Conservation (phyloP, 1,284 basidiomycete species). For the Ceratobasidium sp. region DNA sequence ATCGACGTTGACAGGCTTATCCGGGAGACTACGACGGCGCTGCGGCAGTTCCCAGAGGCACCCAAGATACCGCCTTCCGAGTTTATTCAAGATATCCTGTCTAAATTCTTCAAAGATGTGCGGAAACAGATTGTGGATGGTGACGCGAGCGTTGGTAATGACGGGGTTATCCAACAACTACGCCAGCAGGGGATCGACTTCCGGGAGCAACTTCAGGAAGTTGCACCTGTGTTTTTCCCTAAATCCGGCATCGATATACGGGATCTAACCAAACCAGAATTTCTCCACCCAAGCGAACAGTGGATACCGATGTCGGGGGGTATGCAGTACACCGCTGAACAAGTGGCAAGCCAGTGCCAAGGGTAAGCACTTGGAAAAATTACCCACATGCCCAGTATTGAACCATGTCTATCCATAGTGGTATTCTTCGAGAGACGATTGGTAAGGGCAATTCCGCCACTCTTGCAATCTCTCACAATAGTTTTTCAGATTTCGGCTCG, state of each 20-base stretch:
- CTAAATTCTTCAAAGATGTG: background rate
- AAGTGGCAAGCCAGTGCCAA: background rate
- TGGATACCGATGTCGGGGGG: background rate
- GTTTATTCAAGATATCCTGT: background rate
- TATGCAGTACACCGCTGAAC: background rate
- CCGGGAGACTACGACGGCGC: background rate
- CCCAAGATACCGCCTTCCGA: background rate
- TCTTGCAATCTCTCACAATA: background rate
- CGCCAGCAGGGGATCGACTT: background rate
- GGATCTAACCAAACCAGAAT: background rate
- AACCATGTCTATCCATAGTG: background rate
- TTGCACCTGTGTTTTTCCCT: background rate
- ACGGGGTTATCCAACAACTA: background rate
- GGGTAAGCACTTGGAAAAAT: background rate
- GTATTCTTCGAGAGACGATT: background rate
- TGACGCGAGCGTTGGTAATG: background rate
- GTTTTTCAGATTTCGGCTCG: background rate
- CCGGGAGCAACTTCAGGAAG: background rate
- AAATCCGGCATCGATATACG: background rate
- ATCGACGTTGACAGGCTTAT: constrained; percentile 6
- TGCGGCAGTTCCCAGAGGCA: background rate
- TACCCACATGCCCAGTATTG: background rate
- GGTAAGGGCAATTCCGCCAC: background rate
- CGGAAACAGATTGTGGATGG: background rate
- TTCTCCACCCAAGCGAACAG: background rate